Base-by-base conservation (phyloP, 2,329 filamentous ascomycete species). In the Aureobasidium sp. region DNA sequence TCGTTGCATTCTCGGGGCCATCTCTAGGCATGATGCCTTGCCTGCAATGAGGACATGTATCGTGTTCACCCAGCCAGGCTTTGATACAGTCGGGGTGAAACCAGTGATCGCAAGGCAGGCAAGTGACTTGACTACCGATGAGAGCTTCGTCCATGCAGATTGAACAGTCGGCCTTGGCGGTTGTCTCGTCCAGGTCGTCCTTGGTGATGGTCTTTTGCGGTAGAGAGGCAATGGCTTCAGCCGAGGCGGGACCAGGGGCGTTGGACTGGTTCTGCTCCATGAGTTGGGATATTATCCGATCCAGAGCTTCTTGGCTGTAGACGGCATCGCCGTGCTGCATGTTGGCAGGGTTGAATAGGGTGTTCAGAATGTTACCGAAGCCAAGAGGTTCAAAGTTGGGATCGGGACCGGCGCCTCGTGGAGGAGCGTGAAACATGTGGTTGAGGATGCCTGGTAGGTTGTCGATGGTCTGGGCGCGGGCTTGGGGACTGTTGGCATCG, bases 71-170 rank as follows among this genome's bases (percentile, higher is more conserved):
- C 57, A 97, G 77, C 93, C 93, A 97, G 55, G 89, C 80, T 27
- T 85, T 82, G 37, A 94, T 89, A 69, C 93, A 97, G 29, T 84
- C 79, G 63, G 87, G 87, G 70, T 97, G 93, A 73, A 96, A 97
- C 90, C 91, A 96, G 71, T 99, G 94, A 63, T 85, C 88, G 76
- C 94, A 99, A 0, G 91, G 91, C 56, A 99, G 76, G 49, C 87
- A 82, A 0, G 89, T 84, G 5, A 93, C 90, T 71, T 89, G 85
- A 34, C 89, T 86, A 12, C 86, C 88, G 39, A 89, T 71, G 29
- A 84, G 81, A 65, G 95, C 87, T 31, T 89, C 84, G 61, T 97
- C 91, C 79, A 97, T 96, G 75, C 94, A 99, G 63, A 99, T 96
- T 39, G 90, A 92, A 73, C 94, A 99, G 70, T 97, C 92, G 1